phyloP scores from a whole-genome alignment of 208 protist species.

The Leishmania martiniquensis region DNA sequence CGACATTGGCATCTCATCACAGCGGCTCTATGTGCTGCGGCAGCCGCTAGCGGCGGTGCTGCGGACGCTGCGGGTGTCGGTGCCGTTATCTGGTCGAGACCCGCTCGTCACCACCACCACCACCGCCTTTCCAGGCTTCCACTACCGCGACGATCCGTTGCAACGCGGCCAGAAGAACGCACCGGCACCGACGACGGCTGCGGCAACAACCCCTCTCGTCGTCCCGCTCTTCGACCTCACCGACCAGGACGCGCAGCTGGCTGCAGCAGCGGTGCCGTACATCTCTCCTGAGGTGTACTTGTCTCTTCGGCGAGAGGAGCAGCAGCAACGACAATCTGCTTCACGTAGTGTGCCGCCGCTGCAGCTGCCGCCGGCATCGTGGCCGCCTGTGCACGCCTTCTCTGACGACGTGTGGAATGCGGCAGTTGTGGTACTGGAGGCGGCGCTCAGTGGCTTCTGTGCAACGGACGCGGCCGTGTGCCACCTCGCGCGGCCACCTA shows the following conservation, averaged over 20 bases:
- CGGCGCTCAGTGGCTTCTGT: constrained; percentile 56
- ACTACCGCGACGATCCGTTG: constrained; percentile 21
- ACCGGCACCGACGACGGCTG: not conserved
- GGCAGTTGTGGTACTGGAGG: constrained; percentile 70
- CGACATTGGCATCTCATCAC: constrained; percentile 49
- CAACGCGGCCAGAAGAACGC: not conserved
- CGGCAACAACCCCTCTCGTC: not conserved
- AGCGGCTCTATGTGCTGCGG: constrained; percentile 48
- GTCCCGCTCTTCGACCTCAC: constrained; percentile 63
- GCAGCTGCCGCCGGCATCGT: not conserved
- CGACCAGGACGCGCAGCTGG: constrained; percentile 30
- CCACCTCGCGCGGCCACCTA: constrained; percentile 27
- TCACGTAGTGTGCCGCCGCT: not conserved
- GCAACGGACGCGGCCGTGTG: constrained; percentile 16
- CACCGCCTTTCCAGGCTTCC: constrained; percentile 17
- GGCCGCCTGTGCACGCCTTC: constrained; percentile 43
- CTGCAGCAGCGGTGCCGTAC: constrained; percentile 55
- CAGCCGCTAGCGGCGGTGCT: constrained; percentile 50
- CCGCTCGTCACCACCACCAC: constrained; percentile 23
- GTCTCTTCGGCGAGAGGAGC: constrained; percentile 7
- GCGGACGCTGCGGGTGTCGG: constrained; percentile 48
- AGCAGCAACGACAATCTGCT: constrained; percentile 1
- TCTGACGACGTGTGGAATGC: constrained; percentile 85
- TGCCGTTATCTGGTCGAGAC: constrained; percentile 12
- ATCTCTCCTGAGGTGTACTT: constrained; percentile 68